Evolutionary conservation across 83 land plant species (phyloP).

Genomic region (Diphasiastrum complanatum): DNA sequence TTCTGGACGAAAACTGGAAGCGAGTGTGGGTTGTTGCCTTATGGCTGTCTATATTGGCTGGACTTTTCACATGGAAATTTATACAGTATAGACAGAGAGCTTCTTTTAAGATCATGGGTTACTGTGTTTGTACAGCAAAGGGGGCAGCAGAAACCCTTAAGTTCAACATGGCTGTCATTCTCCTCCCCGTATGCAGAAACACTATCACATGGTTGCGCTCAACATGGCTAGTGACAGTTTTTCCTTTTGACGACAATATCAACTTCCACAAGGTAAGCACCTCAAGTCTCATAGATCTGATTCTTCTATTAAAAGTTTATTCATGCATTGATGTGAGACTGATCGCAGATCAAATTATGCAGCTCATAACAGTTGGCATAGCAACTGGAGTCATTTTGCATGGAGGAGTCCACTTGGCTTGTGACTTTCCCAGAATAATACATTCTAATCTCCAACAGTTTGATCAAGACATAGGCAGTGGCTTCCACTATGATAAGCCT

Average conservation of each 20-base stretch:
- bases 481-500: slow-evolving; percentile 54
- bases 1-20: slow-evolving; percentile 51
- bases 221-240: slow-evolving; percentile 34
- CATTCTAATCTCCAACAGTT: slow-evolving; percentile 38
- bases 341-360: no score
- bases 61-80: slow-evolving; percentile 56
- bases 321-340: no score
- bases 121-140: slow-evolving; percentile 74
- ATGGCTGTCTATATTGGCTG: slow-evolving; percentile 38
- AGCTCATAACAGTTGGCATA: slow-evolving; percentile 65
- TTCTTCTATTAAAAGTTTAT: no score
- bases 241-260: slow-evolving; percentile 77
- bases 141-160: slow-evolving; percentile 78
- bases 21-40: slow-evolving; percentile 47
- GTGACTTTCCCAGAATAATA: slow-evolving; percentile 69
- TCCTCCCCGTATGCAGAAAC: slow-evolving; percentile 76
- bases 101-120: slow-evolving; percentile 57
- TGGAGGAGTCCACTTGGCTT: slow-evolving; percentile 60
- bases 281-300: no score
- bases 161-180: slow-evolving; percentile 72
- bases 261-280: slow-evolving; percentile 63
- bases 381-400: slow-evolving; percentile 54
- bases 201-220: slow-evolving; percentile 62
- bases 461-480: slow-evolving; percentile 24
- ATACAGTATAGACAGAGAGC: slow-evolving; percentile 31